Base-by-base conservation (phyloP, 1,139 yeast genomes). In the Hansenula sp. region DNA sequence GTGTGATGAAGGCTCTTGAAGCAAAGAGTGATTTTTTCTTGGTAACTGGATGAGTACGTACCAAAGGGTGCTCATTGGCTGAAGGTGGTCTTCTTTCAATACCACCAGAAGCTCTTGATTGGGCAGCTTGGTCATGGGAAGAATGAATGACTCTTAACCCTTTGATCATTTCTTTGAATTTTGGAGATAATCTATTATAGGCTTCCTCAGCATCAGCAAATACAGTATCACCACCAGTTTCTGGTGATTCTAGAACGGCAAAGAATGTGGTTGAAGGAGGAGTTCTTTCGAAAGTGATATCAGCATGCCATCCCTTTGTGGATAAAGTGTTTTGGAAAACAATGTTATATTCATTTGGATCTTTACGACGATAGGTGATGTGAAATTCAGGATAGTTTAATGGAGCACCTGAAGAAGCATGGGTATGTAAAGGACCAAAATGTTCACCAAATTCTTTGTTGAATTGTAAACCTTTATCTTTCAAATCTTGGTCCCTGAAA, bases 341-440 rank as follows among this genome's bases (percentile, higher is more conserved):
- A 40, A 65, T 63, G 31, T 66, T 59, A 40, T 62, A 60, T 45
- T 66, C 70, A 17, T 58, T 58, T 39, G 66, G 67, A 52, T 71
- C 73, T 25, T 78, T 74, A 52, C 79, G 70, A 52, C 81, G 71
- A 61, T 74, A 81, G 21, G 81, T 79, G 44, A 81, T 66, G 57
- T 82, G 90, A 49, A 84, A 69, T 53, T 82, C 83, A 2, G 84
- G 77, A 51, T 69, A 66, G 45, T 67, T 74, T 46, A 67, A 66
- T 31, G 91, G 91, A 9, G 85, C 75, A 11, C 88, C 86, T 8
- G 87, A 78, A 4, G 88, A 81, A 40, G 90, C 88, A 58, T 85
- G 93, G 44, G 79, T 72, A 64, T 84, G 93, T 43, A 83, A 70
- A 11, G 79, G 78, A 13, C 91, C 91, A 63, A 74, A 84, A 60